Evolutionary conservation across 345 rosid species (phyloP).

Genomic region (Arabis hirsuta): DNA sequence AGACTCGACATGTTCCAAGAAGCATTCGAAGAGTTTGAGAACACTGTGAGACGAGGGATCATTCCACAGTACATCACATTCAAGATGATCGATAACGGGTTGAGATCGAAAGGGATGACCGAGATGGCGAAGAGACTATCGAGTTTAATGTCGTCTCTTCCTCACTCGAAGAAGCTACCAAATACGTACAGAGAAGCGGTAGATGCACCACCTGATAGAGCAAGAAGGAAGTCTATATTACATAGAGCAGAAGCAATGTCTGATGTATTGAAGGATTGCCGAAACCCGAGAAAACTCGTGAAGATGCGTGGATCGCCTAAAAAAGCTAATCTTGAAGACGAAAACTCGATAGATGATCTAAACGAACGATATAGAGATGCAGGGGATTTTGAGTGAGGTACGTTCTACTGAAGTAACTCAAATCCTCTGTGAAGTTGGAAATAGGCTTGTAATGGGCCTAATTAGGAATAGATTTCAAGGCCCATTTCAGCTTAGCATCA

Average conservation of each 20-base stretch:
- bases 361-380: slow-evolving; percentile 30
- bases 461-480: not conserved
- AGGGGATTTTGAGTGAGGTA: slow-evolving; percentile 13
- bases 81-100: slow-evolving; percentile 61
- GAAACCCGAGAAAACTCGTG: slow-evolving; percentile 62
- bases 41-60: slow-evolving; percentile 66
- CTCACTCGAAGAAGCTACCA: slow-evolving; percentile 68
- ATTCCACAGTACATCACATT: slow-evolving; percentile 80
- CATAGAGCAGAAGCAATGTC: slow-evolving; percentile 86
- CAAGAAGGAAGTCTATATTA: slow-evolving; percentile 59
- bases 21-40: slow-evolving; percentile 73
- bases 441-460: not conserved
- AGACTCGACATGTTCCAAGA: slow-evolving; percentile 69
- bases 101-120: slow-evolving; percentile 60
- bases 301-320: slow-evolving; percentile 52
- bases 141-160: slow-evolving; percentile 64
- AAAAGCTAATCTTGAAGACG: slow-evolving; percentile 38
- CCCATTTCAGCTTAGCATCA: not conserved
- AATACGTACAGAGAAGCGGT: slow-evolving; percentile 46
- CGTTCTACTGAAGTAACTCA: not conserved
- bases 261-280: slow-evolving; percentile 64
- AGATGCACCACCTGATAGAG: slow-evolving; percentile 44
- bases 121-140: slow-evolving; percentile 59
- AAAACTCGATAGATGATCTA: slow-evolving; percentile 40
- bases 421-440: not conserved